Percentiles rank a stretch among this genome's conserved stretches.
Evolutionary conservation across 1,284 basidiomycete genomes (phyloP).

Genomic region (Ustilago loliicola): DNA sequence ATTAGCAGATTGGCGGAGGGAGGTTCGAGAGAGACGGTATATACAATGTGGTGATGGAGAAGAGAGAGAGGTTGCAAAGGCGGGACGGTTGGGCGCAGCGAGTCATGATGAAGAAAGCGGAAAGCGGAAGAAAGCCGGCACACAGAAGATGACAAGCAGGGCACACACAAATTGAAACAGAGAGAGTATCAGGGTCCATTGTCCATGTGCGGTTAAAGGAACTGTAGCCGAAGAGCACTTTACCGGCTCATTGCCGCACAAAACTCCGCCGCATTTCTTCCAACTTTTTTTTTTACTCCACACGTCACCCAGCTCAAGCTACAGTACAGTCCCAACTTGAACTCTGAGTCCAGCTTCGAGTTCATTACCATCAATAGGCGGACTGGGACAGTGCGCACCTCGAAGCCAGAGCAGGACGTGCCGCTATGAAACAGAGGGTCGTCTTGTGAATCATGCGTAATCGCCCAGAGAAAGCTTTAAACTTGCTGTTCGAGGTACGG

Average conservation of each 20-base stretch:
- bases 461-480: too few species aligned
- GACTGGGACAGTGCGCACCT: too few species aligned
- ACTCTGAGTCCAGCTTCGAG: background rate
- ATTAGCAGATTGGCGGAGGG: background rate
- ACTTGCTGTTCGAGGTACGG: too few species aligned
- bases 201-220: background rate
- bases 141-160: background rate
- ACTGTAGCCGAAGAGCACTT: conserved; percentile 4
- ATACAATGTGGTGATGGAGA: background rate
- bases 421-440: background rate
- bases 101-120: background rate
- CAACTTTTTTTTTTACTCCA: background rate
- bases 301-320: background rate
- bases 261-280: background rate
- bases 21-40: background rate
- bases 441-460: too few species aligned
- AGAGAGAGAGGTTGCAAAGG: background rate
- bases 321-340: background rate
- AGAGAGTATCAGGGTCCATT: conserved; percentile 16
- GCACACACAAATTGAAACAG: background rate
- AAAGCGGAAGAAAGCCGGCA: conserved; percentile 1
- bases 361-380: background rate
- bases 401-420: too few species aligned
- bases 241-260: too few species aligned
- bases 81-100: background rate